These are phyloP conservation scores for Pestalotiopsis sp. DNA, from an alignment of 2,329 filamentous ascomycete genomes.

Conservation along the genomic window DNA sequence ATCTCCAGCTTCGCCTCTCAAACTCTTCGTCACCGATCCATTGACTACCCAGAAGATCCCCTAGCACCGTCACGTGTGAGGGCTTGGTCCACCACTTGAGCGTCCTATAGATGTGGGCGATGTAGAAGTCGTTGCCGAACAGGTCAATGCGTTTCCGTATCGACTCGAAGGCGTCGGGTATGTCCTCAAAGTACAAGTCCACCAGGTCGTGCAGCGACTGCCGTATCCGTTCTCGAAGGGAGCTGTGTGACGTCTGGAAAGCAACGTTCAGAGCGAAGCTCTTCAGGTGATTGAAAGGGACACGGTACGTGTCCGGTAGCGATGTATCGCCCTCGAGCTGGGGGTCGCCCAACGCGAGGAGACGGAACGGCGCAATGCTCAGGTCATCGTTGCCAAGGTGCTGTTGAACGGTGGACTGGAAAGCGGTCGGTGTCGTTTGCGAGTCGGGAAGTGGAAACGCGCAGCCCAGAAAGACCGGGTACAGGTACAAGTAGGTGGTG, in stretches of 20 bases:
- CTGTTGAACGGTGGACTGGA: slow-evolving; percentile 39
- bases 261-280: slow-evolving; percentile 49
- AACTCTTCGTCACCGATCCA: slow-evolving; percentile 93
- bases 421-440: slow-evolving; percentile 30
- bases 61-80: slow-evolving; percentile 86
- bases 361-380: slow-evolving; percentile 72
- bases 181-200: slow-evolving; percentile 68
- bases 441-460: slow-evolving; percentile 66
- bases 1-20: slow-evolving; percentile 69
- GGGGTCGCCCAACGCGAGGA: slow-evolving; percentile 87
- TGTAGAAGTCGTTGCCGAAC: slow-evolving; percentile 91
- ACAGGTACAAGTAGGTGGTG: slow-evolving; percentile 83
- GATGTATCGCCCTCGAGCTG: slow-evolving; percentile 93
- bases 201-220: slow-evolving; percentile 60
- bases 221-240: slow-evolving; percentile 54
- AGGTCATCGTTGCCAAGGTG: slow-evolving; percentile 29
- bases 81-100: slow-evolving; percentile 83
- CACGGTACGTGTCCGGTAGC: slow-evolving; percentile 63
- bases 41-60: slow-evolving; percentile 91
- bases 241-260: slow-evolving; percentile 47
- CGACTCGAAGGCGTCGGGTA: slow-evolving; percentile 67
- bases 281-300: slow-evolving; percentile 56
- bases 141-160: slow-evolving; percentile 83
- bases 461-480: slow-evolving; percentile 80
- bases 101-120: slow-evolving; percentile 88